phyloP scores from a whole-genome alignment of 352 stramenopile species.

The Globisporangium apiculatum region DNA sequence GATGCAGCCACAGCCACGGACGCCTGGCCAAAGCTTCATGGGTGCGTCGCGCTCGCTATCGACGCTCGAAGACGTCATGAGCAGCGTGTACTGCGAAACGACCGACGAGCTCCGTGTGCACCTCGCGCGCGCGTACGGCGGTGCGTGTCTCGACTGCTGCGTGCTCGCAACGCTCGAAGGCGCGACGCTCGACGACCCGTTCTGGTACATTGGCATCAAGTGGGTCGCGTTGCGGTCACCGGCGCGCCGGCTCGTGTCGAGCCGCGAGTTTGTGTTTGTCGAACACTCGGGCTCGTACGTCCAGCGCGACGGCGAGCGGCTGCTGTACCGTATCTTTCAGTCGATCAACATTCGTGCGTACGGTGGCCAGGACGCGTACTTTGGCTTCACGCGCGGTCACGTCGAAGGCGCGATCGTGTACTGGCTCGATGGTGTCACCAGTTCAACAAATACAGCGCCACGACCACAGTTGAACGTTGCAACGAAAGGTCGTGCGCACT shows the following conservation, averaged over 20 bases:
- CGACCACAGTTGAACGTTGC: constrained; percentile 14
- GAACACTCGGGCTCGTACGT: constrained; percentile 63
- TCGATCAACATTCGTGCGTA: constrained; percentile 54
- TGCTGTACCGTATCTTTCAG: constrained; percentile 61
- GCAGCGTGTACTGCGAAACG: constrained; percentile 51
- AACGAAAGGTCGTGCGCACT: constrained; percentile 47
- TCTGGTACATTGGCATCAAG: constrained; percentile 73
- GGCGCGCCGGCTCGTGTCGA: constrained; percentile 45
- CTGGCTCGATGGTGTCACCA: constrained; percentile 37
- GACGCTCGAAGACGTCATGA: constrained; percentile 63
- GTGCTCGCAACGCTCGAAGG: constrained; percentile 58
- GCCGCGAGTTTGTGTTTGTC: constrained; percentile 63
- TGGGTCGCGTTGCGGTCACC: constrained; percentile 66
- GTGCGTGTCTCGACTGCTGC: constrained; percentile 49
- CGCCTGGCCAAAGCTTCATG: constrained; percentile 50
- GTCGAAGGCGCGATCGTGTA: constrained; percentile 60
- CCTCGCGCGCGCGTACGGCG: constrained; percentile 37
- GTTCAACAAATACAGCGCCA: no score
- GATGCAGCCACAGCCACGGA: constrained; percentile 7
- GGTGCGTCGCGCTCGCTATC: constrained; percentile 37
- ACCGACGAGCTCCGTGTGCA: constrained; percentile 39
- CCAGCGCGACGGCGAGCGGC: constrained; percentile 27
- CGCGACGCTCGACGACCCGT: constrained; percentile 54
- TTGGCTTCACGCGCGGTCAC: constrained; percentile 58
- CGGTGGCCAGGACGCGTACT: constrained; percentile 55